Percentiles rank a stretch among this genome's conserved stretches.
Conservation (phyloP, 83 land plant genomes). For the Diphasiastrum complanatum region DNA sequence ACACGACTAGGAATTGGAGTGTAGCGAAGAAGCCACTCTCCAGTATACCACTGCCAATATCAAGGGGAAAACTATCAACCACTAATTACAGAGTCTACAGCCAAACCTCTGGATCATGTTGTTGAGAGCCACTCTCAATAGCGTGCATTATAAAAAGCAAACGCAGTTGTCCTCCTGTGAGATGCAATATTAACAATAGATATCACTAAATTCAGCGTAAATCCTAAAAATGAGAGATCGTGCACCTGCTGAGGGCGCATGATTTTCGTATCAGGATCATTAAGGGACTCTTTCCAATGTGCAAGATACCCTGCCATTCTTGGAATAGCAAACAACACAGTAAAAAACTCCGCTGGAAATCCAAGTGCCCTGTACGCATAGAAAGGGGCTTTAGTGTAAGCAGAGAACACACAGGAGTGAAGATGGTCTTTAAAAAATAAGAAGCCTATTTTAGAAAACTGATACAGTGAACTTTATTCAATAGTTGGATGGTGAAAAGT, state of each 20-base stretch:
- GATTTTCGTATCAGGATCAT: conserved; percentile 97
- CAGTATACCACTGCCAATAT: conserved; percentile 93
- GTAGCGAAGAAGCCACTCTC: conserved; percentile 82
- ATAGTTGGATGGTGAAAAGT: no score
- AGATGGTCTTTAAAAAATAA: no score
- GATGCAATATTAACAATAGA: background rate
- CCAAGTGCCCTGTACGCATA: conserved; percentile 98
- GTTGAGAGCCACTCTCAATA: background rate
- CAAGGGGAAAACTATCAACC: no score
- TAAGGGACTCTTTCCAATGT: conserved; percentile 95
- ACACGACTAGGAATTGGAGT: conserved; percentile 48
- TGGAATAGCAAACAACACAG: conserved; percentile 91
- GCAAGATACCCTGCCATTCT: conserved; percentile 98
- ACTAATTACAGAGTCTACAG: no score
- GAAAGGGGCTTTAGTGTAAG: no score
- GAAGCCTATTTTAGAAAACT: no score
- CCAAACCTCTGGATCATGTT: background rate
- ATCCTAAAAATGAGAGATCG: no score
- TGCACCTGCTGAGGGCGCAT: conserved; percentile 99
- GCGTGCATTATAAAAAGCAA: background rate
- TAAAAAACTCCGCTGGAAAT: conserved; percentile 87
- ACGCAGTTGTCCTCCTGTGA: background rate
- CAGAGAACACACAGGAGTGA: no score
- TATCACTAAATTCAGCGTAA: background rate
- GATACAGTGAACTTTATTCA: no score